Evolutionary conservation across 768 basidiomycete species (phyloP).

Genomic region (Tricholoma flavovirens): DNA sequence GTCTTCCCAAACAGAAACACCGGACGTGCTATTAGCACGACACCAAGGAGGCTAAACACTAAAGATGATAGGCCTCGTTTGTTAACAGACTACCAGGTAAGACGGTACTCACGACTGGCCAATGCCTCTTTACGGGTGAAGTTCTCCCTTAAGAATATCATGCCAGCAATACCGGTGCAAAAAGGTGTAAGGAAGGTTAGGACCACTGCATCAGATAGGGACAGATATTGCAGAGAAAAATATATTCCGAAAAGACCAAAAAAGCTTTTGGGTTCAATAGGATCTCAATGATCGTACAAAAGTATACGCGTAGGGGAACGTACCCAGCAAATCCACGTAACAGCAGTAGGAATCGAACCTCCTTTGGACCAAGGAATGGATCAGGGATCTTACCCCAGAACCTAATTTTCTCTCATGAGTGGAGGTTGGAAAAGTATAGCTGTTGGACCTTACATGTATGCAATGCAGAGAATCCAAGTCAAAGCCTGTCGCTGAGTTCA

Average conservation of each 20-base stretch:
- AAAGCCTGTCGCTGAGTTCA: constrained; percentile 32
- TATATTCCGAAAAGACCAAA: constrained; percentile 46
- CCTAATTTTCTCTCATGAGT: constrained; percentile 19
- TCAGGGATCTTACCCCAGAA: constrained; percentile 37
- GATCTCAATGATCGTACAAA: not conserved
- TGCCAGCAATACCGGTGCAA: constrained; percentile 55
- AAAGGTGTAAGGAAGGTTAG: constrained; percentile 72
- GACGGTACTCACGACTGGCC: constrained; percentile 33
- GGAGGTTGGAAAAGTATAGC: not conserved
- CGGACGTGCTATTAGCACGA: constrained; percentile 78
- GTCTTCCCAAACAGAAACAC: constrained; percentile 58
- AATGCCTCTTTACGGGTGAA: constrained; percentile 50
- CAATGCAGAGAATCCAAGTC: constrained; percentile 44
- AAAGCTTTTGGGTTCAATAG: constrained; percentile 40
- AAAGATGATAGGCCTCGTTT: not conserved
- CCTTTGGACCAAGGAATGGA: constrained; percentile 66
- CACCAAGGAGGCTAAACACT: constrained; percentile 69
- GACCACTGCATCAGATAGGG: constrained; percentile 73
- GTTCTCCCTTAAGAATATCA: constrained; percentile 54
- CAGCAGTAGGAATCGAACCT: constrained; percentile 51
- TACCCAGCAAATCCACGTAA: constrained; percentile 63
- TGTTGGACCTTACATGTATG: constrained; percentile 40
- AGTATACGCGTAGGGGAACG: constrained; percentile 7
- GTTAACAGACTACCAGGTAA: not conserved
- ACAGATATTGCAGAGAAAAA: constrained; percentile 67